These are phyloP conservation scores for Chrysosporium keratinophilum DNA, from an alignment of 2,329 filamentous ascomycete genomes.

Conservation along the genomic window DNA sequence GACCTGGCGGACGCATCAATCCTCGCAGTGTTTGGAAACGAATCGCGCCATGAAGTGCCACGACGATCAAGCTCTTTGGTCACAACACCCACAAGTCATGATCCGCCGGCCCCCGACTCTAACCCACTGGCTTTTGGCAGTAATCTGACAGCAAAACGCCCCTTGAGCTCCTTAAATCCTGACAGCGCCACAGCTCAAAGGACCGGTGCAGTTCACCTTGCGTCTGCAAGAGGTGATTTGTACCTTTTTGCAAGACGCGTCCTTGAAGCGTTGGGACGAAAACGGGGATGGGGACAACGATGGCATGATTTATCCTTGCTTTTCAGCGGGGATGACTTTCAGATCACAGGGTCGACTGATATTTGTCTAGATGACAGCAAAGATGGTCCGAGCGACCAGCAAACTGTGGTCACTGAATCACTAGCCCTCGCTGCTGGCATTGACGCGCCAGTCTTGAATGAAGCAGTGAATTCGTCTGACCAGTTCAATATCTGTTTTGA, in stretches of 20 bases:
- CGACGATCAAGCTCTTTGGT: constrained; percentile 27
- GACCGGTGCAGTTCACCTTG: constrained; percentile 66
- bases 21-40: constrained; percentile 17
- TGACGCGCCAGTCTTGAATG: constrained; percentile 47
- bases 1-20: constrained; percentile 20
- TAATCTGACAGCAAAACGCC: constrained; percentile 31
- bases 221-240: constrained; percentile 71
- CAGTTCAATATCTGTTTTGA: constrained; percentile 60
- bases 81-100: background rate
- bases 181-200: constrained; percentile 36
- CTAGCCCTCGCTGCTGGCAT: constrained; percentile 38
- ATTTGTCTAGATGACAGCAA: constrained; percentile 26
- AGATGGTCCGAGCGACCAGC: constrained; percentile 16
- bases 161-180: constrained; percentile 33
- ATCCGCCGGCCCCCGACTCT: background rate
- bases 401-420: background rate
- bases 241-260: constrained; percentile 70
- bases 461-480: constrained; percentile 51
- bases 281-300: constrained; percentile 63
- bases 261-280: constrained; percentile 62
- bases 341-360: constrained; percentile 26
- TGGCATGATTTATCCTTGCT: constrained; percentile 52
- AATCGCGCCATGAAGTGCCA: constrained; percentile 26
- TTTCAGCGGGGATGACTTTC: constrained; percentile 25
- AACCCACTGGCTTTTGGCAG: background rate